A percentile compares a stretch with the other conserved stretches of the same genome.
These are phyloP conservation scores for Septoria petroselini DNA, from an alignment of 2,329 filamentous ascomycete species.

Conservation along the genomic window DNA sequence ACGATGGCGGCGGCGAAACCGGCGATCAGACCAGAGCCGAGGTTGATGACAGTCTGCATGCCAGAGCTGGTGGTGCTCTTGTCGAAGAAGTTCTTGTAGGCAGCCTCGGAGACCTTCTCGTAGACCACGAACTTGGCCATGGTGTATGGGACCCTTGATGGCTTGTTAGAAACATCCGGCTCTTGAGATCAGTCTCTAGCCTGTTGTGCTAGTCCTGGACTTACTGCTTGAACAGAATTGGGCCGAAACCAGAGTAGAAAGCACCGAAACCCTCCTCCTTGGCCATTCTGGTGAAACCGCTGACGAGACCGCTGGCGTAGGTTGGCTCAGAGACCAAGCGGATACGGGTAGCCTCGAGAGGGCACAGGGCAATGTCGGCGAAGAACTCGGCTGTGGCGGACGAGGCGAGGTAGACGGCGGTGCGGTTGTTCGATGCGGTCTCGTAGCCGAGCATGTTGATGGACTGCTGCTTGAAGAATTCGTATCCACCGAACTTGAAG, in stretches of 20 bases:
- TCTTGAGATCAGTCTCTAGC: no score
- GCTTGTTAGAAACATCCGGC: conserved; percentile 12
- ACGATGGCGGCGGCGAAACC: conserved; percentile 83
- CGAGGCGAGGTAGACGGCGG: conserved; percentile 71
- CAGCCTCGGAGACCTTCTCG: conserved; percentile 77
- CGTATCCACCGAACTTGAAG: conserved; percentile 92
- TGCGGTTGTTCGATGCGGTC: conserved; percentile 72
- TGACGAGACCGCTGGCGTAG: conserved; percentile 75
- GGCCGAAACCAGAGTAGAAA: conserved; percentile 90
- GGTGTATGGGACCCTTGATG: conserved; percentile 75
- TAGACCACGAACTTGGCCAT: conserved; percentile 94
- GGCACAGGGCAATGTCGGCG: conserved; percentile 79
- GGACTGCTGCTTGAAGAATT: conserved; percentile 91
- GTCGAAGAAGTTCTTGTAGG: conserved; percentile 63
- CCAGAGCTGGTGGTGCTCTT: conserved; percentile 66
- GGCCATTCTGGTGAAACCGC: conserved; percentile 78
- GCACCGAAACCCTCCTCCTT: conserved; percentile 78
- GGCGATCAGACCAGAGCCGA: conserved; percentile 79
- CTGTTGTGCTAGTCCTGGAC: conserved; percentile 18
- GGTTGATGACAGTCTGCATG: conserved; percentile 76
- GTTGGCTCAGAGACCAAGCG: conserved; percentile 85
- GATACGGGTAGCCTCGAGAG: conserved; percentile 89
- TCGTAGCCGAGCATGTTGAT: conserved; percentile 78
- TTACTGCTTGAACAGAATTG: conserved; percentile 77
- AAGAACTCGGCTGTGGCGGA: conserved; percentile 59